Base-by-base conservation (phyloP, 768 basidiomycete species). In the Hypholoma fasciculare region DNA sequence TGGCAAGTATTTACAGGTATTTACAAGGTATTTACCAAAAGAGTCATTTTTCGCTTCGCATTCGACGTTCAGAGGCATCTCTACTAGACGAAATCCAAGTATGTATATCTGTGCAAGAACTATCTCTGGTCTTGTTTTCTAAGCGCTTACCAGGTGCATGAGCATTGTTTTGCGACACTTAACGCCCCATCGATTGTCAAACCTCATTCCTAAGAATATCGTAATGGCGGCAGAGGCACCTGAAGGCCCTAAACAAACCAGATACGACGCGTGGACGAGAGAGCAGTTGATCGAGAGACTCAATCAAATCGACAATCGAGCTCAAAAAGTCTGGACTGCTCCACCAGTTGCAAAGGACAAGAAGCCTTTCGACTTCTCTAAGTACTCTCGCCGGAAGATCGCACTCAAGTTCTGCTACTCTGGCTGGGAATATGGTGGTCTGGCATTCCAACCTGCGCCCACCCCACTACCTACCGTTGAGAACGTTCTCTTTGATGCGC, bases 381-480 rank as follows among this genome's bases (percentile, higher is more conserved):
- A 81, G 4, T 81, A 94, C 67, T 83, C 92, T 7, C 79, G 81
- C 38, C 89, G 92, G 52, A 98, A 98, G 74, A 94, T 99, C 60
- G 97, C 97, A 1, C 78, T 99, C 53, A 90, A 92, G 67, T 93
- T 98, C 69, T 89, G 86, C 68, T 99, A 98, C 67, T 85, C 92
- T 44, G 96, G 96, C 13, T 90, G 88, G 85, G 89, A 92, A 26
- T 98, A 96, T 69, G 87, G 88, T 55, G 97, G 96, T 12, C 82
- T 99, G 43, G 94, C 95, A 0, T 86, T 84, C 67, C 97, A 98
- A 70, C 68, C 76, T 38, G 80, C 77, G 27, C 79, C 81, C 7
- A 89, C 89, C 1, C 85, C 89, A 7, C 72, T 95, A 8, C 92
- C 94, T 6, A 96, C 96, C 0, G 97, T 99, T 7, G 97, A 99